Evolutionary conservation across 768 basidiomycete genomes (phyloP), one percentile per base, ranked within the genome.

Genomic region (Suillus bovinus): DNA sequence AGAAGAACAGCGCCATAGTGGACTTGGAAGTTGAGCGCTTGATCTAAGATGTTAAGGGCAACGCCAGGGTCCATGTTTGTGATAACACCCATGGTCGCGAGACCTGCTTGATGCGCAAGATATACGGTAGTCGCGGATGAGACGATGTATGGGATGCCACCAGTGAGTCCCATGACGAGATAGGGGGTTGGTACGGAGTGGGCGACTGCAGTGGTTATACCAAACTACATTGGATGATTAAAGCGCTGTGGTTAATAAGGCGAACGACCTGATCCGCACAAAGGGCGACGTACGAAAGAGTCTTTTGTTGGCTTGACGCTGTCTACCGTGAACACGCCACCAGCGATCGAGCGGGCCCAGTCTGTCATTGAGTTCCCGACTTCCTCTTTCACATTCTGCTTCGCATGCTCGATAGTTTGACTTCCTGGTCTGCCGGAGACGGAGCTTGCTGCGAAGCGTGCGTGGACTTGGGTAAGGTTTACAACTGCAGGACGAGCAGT

Each of bases 1-100:
- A 99, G 84, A 78, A 99, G 84, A 63, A 97, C 89, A 14, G 95
- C 95, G 36, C 96, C 96, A 67, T 99, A 99, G 9, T 93, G 95
- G 60, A 95, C 90, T 77, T 99, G 96, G 59, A 95, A 77, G 70
- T 83, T 85, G 60, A 96, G 80, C 16, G 93, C 88, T 71, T 89
- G 88, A 71, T 95, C 88, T 31, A 99, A 82, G 13, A 94, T 67
- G 3, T 89, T 90, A 60, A 91, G 77, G 0, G 90, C 91, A 6
- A 91, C 86, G 9, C 89, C 86, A 2, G 93, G 88, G 71, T 95
- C 92, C 22, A 96, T 84, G 63, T 77, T 81, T 1, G 83, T 81
- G 14, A 78, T 64, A 14, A 79, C 62, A 13, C 89, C 90, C 62
- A 72, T 68, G 2, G 85, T 79, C 3, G 91, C 90, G 16, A 86